Conservation (phyloP, 2,329 filamentous ascomycete species). For the Eurotiales sp. region DNA sequence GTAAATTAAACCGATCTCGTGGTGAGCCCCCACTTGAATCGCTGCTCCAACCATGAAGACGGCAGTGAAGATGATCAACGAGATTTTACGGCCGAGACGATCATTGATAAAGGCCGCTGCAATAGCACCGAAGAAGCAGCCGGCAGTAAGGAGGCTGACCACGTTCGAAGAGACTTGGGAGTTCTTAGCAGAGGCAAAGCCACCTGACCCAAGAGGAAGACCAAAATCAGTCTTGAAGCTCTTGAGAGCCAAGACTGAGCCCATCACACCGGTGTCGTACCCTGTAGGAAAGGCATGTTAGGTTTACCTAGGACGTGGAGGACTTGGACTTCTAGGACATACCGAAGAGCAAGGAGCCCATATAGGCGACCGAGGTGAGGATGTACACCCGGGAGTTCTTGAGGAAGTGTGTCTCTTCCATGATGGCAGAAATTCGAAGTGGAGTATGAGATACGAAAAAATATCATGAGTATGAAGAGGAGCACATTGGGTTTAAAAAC, state of each 20-base stretch:
- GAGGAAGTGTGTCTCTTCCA: conserved; percentile 27
- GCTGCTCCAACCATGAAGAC: conserved; percentile 35
- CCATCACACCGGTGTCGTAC: conserved; percentile 44
- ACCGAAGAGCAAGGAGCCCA: conserved; percentile 45
- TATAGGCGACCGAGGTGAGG: conserved; percentile 42
- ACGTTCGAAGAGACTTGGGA: conserved; percentile 38
- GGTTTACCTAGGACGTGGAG: too few relatives aligned
- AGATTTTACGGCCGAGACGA: conserved; percentile 31
- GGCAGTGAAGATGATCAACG: conserved; percentile 31
- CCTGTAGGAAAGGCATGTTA: conserved; percentile 21
- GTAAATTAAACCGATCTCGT: conserved; percentile 32
- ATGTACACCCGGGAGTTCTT: conserved; percentile 45
- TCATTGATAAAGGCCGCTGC: conserved; percentile 34
- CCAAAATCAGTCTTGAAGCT: conserved; percentile 42
- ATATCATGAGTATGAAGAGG: too few relatives aligned
- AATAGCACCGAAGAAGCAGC: conserved; percentile 39
- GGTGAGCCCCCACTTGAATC: conserved; percentile 29
- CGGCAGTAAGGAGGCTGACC: conserved; percentile 35
- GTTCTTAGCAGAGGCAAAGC: conserved; percentile 31
- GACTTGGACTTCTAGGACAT: conserved; percentile 8
- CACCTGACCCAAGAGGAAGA: conserved; percentile 28
- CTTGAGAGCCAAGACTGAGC: conserved; percentile 35
- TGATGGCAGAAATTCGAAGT: too few relatives aligned
- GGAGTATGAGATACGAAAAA: too few relatives aligned
- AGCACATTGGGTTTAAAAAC: too few relatives aligned